Percentiles rank a stretch among this genome's conserved stretches.
phyloP scores from a whole-genome alignment of 1,284 basidiomycete species.

The Boletus albobrunnescens region DNA sequence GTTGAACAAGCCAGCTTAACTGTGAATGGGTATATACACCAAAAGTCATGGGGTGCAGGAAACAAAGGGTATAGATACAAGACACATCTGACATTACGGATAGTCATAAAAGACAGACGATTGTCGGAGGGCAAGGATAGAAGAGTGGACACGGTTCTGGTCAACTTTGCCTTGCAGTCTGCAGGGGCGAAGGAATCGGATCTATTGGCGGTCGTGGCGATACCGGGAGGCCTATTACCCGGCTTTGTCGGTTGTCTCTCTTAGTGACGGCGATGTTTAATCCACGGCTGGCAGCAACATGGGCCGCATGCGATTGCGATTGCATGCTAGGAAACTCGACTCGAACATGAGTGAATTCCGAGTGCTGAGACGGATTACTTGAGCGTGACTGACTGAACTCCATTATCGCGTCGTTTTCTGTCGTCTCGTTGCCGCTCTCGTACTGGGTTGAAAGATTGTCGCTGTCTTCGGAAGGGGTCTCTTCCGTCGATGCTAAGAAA shows the following conservation, averaged over 20 bases:
- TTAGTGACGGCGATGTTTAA: conserved; percentile 58
- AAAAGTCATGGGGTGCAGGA: conserved; percentile 4
- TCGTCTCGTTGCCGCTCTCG: conserved; percentile 67
- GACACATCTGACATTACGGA: conserved; percentile 14
- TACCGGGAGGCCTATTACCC: conserved; percentile 56
- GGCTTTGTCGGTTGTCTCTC: conserved; percentile 57
- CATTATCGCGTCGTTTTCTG: conserved; percentile 53
- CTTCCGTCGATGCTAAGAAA: conserved; percentile 48
- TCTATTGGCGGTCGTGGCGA: conserved; percentile 50
- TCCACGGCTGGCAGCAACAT: conserved; percentile 63
- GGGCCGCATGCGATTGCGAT: conserved; percentile 54
- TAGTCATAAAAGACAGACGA: conserved; percentile 9
- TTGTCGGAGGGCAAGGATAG: not conserved
- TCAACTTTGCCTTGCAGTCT: conserved; percentile 30
- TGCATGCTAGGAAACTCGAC: conserved; percentile 15
- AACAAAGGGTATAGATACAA: conserved; percentile 29
- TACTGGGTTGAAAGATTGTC: conserved; percentile 64
- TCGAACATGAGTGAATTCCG: conserved; percentile 19
- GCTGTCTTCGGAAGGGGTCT: conserved; percentile 61
- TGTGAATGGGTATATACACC: conserved; percentile 28
- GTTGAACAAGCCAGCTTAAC: conserved; percentile 6
- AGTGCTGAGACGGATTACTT: conserved; percentile 33
- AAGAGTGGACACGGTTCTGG: not conserved
- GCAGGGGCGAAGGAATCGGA: conserved; percentile 20
- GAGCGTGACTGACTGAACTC: conserved; percentile 49